Evolutionary conservation across 2,329 filamentous ascomycete species (phyloP).

Genomic region (Madurella fahalii): DNA sequence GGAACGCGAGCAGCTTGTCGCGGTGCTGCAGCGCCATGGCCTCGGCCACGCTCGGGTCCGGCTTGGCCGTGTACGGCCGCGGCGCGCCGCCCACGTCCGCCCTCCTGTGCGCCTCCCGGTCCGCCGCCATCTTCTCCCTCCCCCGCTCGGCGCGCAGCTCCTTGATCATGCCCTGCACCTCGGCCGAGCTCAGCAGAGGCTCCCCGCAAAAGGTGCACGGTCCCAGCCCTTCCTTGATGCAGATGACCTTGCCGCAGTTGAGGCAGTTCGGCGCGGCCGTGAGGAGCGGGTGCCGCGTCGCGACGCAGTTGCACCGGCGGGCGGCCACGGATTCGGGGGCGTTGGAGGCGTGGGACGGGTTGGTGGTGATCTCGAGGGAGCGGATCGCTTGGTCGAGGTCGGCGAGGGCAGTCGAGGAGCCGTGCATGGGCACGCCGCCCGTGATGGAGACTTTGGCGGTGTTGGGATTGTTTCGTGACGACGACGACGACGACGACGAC

Average conservation of each 20-base stretch:
- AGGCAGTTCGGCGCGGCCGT: constrained; percentile 91
- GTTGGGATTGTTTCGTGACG: constrained; percentile 33
- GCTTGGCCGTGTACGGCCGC: constrained; percentile 49
- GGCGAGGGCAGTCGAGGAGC: constrained; percentile 67
- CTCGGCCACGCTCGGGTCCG: constrained; percentile 50
- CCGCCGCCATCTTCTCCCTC: constrained; percentile 76
- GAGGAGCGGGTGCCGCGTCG: constrained; percentile 79
- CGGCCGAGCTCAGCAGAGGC: constrained; percentile 64
- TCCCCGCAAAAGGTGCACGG: constrained; percentile 88
- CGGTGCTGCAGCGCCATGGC: constrained; percentile 71
- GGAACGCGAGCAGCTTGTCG: constrained; percentile 75
- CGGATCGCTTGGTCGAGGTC: constrained; percentile 79
- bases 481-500: constrained; percentile 48
- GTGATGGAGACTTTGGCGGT: constrained; percentile 67
- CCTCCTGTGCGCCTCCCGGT: constrained; percentile 65
- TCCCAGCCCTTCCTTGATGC: constrained; percentile 86
- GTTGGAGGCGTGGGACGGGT: constrained; percentile 56
- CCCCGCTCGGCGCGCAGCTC: constrained; percentile 82
- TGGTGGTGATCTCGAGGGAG: constrained; percentile 84
- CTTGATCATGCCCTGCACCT: constrained; percentile 81
- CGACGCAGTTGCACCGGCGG: constrained; percentile 82
- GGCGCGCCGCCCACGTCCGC: constrained; percentile 61
- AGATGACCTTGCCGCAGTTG: constrained; percentile 90
- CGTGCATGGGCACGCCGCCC: constrained; percentile 78
- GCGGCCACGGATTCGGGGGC: constrained; percentile 48